These are phyloP conservation scores for Megacollybia marginata DNA, from an alignment of 768 basidiomycete genomes.

Conservation along the genomic window DNA sequence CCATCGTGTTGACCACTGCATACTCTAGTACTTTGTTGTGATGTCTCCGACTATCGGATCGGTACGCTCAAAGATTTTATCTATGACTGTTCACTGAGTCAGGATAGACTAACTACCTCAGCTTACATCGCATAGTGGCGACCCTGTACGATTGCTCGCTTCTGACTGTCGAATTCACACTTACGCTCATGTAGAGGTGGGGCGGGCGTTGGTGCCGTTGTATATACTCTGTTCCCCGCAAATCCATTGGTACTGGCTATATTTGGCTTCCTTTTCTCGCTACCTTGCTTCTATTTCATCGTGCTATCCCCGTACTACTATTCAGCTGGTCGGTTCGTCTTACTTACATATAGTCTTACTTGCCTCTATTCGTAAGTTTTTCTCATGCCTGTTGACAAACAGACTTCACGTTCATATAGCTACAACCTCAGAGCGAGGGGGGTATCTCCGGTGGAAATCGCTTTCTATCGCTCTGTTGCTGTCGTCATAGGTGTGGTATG, in stretches of 20 bases:
- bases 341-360: conserved; percentile 87
- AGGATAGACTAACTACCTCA: conserved; percentile 75
- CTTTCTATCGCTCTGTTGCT: conserved; percentile 67
- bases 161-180: conserved; percentile 5
- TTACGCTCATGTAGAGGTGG: conserved; percentile 47
- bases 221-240: conserved; percentile 72
- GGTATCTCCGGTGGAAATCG: conserved; percentile 59
- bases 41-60: conserved; percentile 86
- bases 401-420: conserved; percentile 26
- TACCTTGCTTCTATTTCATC: conserved; percentile 92
- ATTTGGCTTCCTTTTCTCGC: conserved; percentile 83
- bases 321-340: conserved; percentile 70
- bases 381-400: conserved; percentile 2
- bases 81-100: conserved; percentile 4
- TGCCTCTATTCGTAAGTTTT: conserved; percentile 54
- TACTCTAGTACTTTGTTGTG: conserved; percentile 73
- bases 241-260: conserved; percentile 67
- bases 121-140: conserved; percentile 75
- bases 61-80: conserved; percentile 28
- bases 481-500: conserved; percentile 85
- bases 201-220: conserved; percentile 63
- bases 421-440: conserved; percentile 70
- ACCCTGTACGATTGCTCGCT: conserved; percentile 63
- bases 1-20: conserved; percentile 3
- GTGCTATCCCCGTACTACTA: conserved; percentile 72